phyloP scores from a whole-genome alignment of 2,329 filamentous ascomycete genomes.

The Hirsutella minnesotensis region DNA sequence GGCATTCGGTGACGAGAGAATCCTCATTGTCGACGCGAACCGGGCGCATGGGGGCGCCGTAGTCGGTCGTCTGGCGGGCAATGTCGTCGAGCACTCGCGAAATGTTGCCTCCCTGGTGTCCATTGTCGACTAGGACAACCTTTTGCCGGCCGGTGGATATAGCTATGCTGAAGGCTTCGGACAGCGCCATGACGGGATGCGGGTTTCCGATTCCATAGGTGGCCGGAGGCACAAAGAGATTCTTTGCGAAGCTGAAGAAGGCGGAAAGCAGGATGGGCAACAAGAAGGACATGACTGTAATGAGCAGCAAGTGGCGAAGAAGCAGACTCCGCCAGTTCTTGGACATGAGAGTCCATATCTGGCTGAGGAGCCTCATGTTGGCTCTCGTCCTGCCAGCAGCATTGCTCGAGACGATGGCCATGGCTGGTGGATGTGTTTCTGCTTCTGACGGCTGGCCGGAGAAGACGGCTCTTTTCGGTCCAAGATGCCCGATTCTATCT shows the following conservation, averaged over 20 bases:
- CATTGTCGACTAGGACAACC: constrained; percentile 70
- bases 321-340: constrained; percentile 52
- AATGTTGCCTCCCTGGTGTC: constrained; percentile 57
- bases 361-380: constrained; percentile 12
- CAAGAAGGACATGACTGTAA: constrained; percentile 44
- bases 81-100: constrained; percentile 56
- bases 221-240: constrained; percentile 71
- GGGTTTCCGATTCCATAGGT: constrained; percentile 59
- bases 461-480: too few species aligned
- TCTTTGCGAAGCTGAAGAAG: constrained; percentile 61
- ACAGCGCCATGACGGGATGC: constrained; percentile 49
- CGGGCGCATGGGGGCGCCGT: constrained; percentile 41
- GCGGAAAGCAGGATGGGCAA: constrained; percentile 46
- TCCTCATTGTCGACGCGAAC: constrained; percentile 39
- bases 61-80: constrained; percentile 40
- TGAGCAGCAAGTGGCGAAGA: constrained; percentile 38
- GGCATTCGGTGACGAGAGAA: constrained; percentile 52
- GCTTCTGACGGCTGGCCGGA: too few species aligned
- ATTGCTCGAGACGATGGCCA: neutral
- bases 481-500: too few species aligned
- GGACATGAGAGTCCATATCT: constrained; percentile 47
- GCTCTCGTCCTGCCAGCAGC: neutral
- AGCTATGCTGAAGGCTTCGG: constrained; percentile 48
- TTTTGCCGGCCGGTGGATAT: constrained; percentile 47
- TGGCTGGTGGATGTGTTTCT: too few species aligned